phyloP scores from a whole-genome alignment of 139 green algal species.

The Penium margaritaceum region DNA sequence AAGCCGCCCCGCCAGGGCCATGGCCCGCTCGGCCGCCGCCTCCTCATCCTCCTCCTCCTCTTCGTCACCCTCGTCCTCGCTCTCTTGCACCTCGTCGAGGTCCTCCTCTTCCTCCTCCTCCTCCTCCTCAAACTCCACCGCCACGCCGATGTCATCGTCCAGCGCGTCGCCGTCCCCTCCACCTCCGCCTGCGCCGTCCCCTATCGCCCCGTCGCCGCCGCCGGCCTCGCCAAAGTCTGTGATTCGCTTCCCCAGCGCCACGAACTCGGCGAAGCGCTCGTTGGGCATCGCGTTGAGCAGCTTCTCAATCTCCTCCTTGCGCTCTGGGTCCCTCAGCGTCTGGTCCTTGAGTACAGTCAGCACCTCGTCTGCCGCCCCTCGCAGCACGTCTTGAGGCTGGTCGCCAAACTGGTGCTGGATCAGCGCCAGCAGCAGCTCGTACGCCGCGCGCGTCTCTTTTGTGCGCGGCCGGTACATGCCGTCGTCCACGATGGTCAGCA shows the following conservation, averaged over 20 bases:
- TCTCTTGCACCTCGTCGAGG: constrained; percentile 57
- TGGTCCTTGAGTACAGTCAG: constrained; percentile 84
- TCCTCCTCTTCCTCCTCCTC: constrained; percentile 65
- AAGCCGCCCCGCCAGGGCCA: constrained; percentile 24
- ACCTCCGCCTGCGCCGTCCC: constrained; percentile 27
- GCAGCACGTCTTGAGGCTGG: constrained; percentile 83
- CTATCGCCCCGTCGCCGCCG: constrained; percentile 5
- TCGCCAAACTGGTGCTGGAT: constrained; percentile 84
- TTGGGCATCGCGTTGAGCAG: constrained; percentile 64
- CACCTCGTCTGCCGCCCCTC: constrained; percentile 90
- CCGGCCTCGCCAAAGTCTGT: constrained; percentile 63
- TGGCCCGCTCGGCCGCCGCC: constrained; percentile 22
- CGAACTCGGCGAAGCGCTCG: constrained; percentile 79
- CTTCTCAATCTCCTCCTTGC: constrained; percentile 61
- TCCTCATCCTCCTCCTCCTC: constrained; percentile 41
- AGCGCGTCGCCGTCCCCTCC: constrained; percentile 51
- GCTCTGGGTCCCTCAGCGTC: constrained; percentile 62
- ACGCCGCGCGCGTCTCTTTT: constrained; percentile 81
- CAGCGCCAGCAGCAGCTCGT: constrained; percentile 78
- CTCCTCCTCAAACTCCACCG: constrained; percentile 82
- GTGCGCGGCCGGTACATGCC: constrained; percentile 67
- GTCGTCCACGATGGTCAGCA: constrained; percentile 73
- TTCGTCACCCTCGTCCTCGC: constrained; percentile 62
- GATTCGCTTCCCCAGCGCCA: constrained; percentile 82
- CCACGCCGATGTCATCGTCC: constrained; percentile 88